Evolutionary conservation across 192 early-diverging fungal species (phyloP).

Genomic region (Podila minutissima): DNA sequence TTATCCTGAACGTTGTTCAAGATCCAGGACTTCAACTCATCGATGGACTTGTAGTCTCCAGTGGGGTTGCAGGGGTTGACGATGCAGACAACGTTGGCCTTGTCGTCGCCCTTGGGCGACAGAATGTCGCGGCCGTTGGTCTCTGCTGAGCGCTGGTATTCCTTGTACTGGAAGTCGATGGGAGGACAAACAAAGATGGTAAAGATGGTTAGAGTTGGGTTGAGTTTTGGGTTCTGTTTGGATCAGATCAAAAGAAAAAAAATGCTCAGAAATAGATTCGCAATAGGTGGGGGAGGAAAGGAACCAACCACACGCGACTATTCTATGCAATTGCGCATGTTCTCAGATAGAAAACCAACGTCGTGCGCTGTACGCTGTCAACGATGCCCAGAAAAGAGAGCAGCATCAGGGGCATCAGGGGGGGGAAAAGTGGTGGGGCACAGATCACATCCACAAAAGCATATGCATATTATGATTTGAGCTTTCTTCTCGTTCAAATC

Average conservation of each 20-base stretch:
- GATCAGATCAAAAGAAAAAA: slow-evolving; percentile 2
- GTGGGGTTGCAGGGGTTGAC: slow-evolving; percentile 96
- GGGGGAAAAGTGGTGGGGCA: slow-evolving; percentile 6
- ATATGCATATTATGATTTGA: too few relatives aligned
- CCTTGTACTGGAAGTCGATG: slow-evolving; percentile 75
- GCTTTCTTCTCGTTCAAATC: not conserved
- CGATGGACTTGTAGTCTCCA: slow-evolving; percentile 83
- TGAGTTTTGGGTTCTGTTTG: not conserved
- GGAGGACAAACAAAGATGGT: not conserved
- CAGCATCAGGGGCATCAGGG: not conserved
- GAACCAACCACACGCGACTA: not conserved
- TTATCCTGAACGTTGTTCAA: slow-evolving; percentile 77
- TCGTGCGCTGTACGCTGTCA: not conserved
- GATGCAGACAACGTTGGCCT: slow-evolving; percentile 80
- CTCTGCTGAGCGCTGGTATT: slow-evolving; percentile 88
- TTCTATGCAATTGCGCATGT: not conserved
- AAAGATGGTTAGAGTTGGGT: not conserved
- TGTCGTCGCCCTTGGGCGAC: slow-evolving; percentile 58
- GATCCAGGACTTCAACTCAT: slow-evolving; percentile 82
- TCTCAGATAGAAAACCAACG: not conserved
- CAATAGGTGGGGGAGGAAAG: slow-evolving; percentile 1
- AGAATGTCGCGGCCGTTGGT: slow-evolving; percentile 79
- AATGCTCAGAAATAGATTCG: too few relatives aligned
- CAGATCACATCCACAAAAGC: slow-evolving; percentile 1
- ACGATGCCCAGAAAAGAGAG: not conserved